Base-by-base conservation (phyloP, 2,329 filamentous ascomycete genomes). In the Alternaria angustiovoidea region DNA sequence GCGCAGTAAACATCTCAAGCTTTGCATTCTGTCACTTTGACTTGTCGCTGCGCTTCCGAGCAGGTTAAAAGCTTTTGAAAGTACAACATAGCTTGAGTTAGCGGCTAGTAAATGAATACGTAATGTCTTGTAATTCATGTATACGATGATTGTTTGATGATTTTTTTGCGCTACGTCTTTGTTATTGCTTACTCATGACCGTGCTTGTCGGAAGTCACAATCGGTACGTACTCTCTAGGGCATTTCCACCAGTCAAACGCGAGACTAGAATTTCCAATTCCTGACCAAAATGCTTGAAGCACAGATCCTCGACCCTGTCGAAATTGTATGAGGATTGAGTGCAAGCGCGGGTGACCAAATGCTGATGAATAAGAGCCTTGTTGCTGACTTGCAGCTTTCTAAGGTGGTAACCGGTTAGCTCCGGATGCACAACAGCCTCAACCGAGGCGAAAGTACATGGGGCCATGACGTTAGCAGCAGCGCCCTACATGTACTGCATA, bases 361-460 rank as follows among this genome's bases (percentile, higher is more conserved):
- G 67, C 61, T 70, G 63, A 70, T 70, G 64, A 66, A 65, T 63
- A 66, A 65, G 54, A 56, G 22, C 12, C 47, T 6, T 18, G n/a
- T 44, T 63, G 68, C 68, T 70, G 61, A 69, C 66, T 42, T 64
- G 54, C 64, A 64, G 59, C 26, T 34, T 7, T 38, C 16, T 57
- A 53, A 60, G 56, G 52, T 52, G 62, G 63, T 55, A 55, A 39
- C 36, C 26, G 22, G 49, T 46, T 55, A 62, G 54, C 54, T 52
- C 49, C 54, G 56, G 57, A 62, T 49, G 18, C 32, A 44, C 26
- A 54, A 53, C 51, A 64, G 57, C 44, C 32, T 49, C 42, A 64
- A 65, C 63, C 65, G 68, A 68, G 51, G 32, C 53, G 32, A 32
- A 46, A 62, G 14, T 28, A 26, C 51, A 39, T 62, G 48, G 54